Percentiles rank a stretch among this genome's conserved stretches.
Evolutionary conservation across 305 asterid genomes (phyloP).

Genomic region (Plantago coronopus): DNA sequence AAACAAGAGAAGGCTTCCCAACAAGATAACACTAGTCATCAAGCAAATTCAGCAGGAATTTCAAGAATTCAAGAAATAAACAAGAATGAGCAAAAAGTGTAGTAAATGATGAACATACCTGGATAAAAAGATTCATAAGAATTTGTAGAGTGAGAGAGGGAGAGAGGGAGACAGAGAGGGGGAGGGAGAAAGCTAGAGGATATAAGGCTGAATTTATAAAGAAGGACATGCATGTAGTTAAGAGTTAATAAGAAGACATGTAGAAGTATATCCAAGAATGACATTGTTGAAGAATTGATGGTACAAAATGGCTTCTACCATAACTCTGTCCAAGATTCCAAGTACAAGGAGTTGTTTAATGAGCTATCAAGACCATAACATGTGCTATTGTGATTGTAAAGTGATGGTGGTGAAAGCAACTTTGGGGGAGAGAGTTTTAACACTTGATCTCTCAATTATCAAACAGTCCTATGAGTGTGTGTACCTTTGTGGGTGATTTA

Average conservation of each 20-base stretch:
- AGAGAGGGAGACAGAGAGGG: conserved; percentile 10
- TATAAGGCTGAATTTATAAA: conserved; percentile 24
- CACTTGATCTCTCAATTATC: conserved; percentile 41
- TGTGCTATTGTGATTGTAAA: conserved; percentile 33
- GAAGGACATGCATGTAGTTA: conserved; percentile 32
- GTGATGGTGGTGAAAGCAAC: conserved; percentile 47
- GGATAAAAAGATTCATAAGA: conserved; percentile 26
- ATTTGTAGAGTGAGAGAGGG: too few relatives aligned
- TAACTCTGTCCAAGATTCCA: conserved; percentile 20
- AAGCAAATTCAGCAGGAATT: conserved; percentile 11
- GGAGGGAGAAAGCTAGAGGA: too few relatives aligned
- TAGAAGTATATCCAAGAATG: conserved; percentile 10
- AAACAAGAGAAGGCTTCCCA: neutral
- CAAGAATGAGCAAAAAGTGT: conserved; percentile 9
- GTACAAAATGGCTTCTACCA: conserved; percentile 25
- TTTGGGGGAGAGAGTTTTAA: conserved; percentile 22
- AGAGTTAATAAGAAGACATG: too few relatives aligned
- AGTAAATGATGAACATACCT: conserved; percentile 14
- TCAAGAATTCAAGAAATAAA: conserved; percentile 2
- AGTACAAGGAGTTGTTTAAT: conserved; percentile 29
- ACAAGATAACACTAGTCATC: neutral
- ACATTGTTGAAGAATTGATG: conserved; percentile 33
- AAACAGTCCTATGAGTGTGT: conserved; percentile 23
- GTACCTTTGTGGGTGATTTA: conserved; percentile 28
- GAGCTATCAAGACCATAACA: conserved; percentile 49